A percentile compares a stretch with the other conserved stretches of the same genome.
Evolutionary conservation across 257 asterid species (phyloP).

Genomic region (Fraxinus anomala): DNA sequence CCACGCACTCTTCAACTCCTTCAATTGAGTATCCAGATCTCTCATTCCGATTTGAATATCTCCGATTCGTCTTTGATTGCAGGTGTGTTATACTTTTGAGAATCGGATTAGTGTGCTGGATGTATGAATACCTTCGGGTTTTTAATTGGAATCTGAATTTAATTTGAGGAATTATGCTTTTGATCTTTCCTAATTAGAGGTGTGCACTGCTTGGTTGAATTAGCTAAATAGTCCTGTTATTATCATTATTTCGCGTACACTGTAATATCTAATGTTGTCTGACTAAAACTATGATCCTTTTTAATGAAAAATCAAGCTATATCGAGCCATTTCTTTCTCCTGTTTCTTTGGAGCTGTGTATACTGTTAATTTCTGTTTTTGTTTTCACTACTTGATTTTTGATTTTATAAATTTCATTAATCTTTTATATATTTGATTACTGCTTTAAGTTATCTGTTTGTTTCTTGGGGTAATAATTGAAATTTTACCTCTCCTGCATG

Average conservation of each 20-base stretch:
- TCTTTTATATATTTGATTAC: background rate
- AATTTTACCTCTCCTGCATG: background rate
- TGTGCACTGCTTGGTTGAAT: conserved; percentile 15
- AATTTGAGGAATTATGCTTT: conserved; percentile 15
- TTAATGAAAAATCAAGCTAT: conserved; percentile 11
- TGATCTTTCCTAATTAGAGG: conserved; percentile 21
- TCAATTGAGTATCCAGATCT: conserved; percentile 24
- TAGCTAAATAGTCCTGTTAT: conserved; percentile 1
- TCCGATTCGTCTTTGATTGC: conserved; percentile 20
- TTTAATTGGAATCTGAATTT: conserved; percentile 17
- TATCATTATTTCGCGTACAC: conserved; percentile 7
- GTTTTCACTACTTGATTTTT: conserved; percentile 5
- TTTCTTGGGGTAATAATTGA: background rate
- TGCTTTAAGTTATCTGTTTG: conserved; percentile 16
- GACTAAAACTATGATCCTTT: background rate
- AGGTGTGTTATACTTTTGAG: conserved; percentile 12
- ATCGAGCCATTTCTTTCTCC: background rate
- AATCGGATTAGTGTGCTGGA: conserved; percentile 22
- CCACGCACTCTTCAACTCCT: conserved; percentile 12
- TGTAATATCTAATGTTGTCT: conserved; percentile 12
- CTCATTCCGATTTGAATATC: conserved; percentile 6
- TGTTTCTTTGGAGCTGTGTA: conserved; percentile 16
- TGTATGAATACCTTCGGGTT: conserved; percentile 15
- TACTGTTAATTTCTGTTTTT: conserved; percentile 15
- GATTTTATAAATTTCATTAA: background rate